phyloP scores from a whole-genome alignment of 2,329 filamentous ascomycete species.

The Chaetomiaceae sp. region DNA sequence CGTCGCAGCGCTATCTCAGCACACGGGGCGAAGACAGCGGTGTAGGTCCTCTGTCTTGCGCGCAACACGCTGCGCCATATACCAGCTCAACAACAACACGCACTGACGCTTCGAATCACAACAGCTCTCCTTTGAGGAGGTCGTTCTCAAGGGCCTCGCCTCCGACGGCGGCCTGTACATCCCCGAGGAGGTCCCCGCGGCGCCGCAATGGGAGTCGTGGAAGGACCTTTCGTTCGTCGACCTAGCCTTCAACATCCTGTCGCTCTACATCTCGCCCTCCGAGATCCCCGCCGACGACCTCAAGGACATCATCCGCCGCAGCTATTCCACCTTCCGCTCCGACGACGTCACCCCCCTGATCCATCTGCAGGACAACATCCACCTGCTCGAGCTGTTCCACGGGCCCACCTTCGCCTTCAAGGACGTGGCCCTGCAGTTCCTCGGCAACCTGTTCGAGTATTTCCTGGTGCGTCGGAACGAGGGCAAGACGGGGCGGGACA shows the following conservation, averaged over 20 bases:
- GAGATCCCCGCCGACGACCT: constrained; percentile 82
- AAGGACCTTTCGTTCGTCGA: constrained; percentile 73
- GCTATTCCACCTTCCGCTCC: constrained; percentile 84
- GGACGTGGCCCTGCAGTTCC: constrained; percentile 86
- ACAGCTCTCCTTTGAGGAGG: constrained; percentile 84
- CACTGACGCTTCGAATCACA: constrained; percentile 7
- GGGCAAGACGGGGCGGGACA: constrained; percentile 60
- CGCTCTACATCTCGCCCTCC: constrained; percentile 75
- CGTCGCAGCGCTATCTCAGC: constrained; percentile 48
- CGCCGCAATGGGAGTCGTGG: constrained; percentile 56
- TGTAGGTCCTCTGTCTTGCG: constrained; percentile 32
- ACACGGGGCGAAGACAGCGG: constrained; percentile 48
- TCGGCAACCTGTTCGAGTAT: constrained; percentile 95
- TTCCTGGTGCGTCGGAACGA: constrained; percentile 71
- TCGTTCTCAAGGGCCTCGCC: constrained; percentile 84
- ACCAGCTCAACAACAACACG: neutral
- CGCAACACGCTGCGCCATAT: neutral
- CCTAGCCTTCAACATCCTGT: constrained; percentile 79
- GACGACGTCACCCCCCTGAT: constrained; percentile 74
- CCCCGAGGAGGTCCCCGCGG: constrained; percentile 70
- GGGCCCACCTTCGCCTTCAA: constrained; percentile 96
- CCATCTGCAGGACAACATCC: constrained; percentile 72
- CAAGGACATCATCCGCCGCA: constrained; percentile 74
- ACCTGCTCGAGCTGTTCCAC: constrained; percentile 92
- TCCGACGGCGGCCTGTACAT: constrained; percentile 86